A percentile compares a stretch with the other conserved stretches of the same genome.
Conservation (phyloP, 2,329 filamentous ascomycete genomes). For the Penicillium griseofulvum region DNA sequence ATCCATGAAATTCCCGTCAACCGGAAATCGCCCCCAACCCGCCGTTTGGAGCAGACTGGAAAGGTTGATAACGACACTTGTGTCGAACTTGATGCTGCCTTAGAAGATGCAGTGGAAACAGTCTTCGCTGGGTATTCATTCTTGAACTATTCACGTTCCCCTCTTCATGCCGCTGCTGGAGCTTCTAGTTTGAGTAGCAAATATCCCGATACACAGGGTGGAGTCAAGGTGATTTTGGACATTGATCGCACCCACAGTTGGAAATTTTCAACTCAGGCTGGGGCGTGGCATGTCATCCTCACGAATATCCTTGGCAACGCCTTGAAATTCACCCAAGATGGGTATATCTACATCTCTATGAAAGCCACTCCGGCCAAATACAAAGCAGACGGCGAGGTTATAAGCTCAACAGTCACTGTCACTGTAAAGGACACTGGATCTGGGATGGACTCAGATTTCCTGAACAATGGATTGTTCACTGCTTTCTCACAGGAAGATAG, state of each 20-base stretch:
- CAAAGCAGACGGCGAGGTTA: neutral
- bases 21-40: neutral
- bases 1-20: neutral
- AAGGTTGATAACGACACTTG: neutral
- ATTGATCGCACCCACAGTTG: constrained; percentile 7
- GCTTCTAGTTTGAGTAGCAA: neutral
- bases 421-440: constrained; percentile 32
- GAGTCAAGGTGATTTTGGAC: constrained; percentile 13
- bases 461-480: constrained; percentile 44
- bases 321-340: constrained; percentile 15
- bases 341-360: constrained; percentile 11
- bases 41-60: neutral
- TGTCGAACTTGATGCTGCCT: constrained; percentile 11
- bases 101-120: constrained; percentile 15
- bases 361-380: neutral
- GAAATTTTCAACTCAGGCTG: constrained; percentile 11
- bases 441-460: constrained; percentile 28
- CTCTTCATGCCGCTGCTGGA: neutral
- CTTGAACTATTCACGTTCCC: neutral
- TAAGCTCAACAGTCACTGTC: constrained; percentile 16
- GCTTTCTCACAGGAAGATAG: constrained; percentile 61
- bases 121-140: constrained; percentile 17
- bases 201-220: neutral
- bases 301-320: constrained; percentile 20
- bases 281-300: constrained; percentile 14